These are phyloP conservation scores for Fusarium drepaniforme DNA, from an alignment of 2,329 filamentous ascomycete species.

Conservation along the genomic window DNA sequence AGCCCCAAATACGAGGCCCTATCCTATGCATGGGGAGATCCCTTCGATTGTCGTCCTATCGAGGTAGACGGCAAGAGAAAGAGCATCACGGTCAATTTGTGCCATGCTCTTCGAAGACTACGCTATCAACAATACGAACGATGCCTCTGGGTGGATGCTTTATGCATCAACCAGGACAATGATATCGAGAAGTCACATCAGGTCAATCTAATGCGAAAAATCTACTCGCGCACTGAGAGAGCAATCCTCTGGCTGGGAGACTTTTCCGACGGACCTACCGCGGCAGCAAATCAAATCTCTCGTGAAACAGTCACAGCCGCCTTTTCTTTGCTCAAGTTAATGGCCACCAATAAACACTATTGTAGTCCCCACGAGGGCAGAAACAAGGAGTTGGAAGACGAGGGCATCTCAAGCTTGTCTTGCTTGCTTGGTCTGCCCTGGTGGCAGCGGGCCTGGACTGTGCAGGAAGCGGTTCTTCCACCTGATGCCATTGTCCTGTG, in stretches of 20 bases:
- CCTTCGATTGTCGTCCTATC: not conserved
- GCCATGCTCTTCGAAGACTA: not conserved
- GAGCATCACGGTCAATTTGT: not conserved
- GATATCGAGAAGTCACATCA: slow-evolving; percentile 7
- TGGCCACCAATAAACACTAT: not conserved
- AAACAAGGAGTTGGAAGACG: not conserved
- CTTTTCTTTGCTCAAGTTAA: not conserved
- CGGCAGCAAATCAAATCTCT: not conserved
- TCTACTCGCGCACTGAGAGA: slow-evolving; percentile 3
- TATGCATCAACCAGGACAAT: slow-evolving; percentile 18
- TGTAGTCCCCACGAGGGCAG: too few relatives aligned
- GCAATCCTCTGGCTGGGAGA: slow-evolving; percentile 16
- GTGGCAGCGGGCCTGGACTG: slow-evolving; percentile 5
- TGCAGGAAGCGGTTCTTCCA: not conserved
- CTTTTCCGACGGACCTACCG: not conserved
- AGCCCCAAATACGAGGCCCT: not conserved
- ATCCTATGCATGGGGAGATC: slow-evolving; percentile 2
- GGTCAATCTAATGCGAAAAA: not conserved
- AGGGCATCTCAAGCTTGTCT: not conserved
- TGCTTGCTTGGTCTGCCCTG: not conserved
- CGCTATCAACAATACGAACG: not conserved
- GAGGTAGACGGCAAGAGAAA: not conserved
- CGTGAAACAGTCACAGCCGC: not conserved
- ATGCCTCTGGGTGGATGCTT: not conserved
- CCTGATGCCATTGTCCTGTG: not conserved